Percentiles rank a stretch among this genome's conserved stretches.
Evolutionary conservation across 371 early-diverging fungal species (phyloP).

Genomic region (Apophysomyces variabilis): DNA sequence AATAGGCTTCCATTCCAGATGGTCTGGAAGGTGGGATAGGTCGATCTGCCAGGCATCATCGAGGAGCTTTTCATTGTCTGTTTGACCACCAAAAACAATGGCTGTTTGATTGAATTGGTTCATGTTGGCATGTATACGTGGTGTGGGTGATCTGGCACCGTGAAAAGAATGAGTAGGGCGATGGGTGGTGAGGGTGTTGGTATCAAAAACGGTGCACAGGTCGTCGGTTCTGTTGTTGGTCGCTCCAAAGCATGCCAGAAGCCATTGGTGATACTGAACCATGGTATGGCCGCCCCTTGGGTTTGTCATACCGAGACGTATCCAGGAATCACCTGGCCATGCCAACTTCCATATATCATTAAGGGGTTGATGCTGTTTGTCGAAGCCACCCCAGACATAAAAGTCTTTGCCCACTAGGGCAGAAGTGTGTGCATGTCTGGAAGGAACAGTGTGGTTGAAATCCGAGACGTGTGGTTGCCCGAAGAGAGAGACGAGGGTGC

Average conservation of each 20-base stretch:
- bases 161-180: not conserved
- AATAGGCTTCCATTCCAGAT: not conserved
- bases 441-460: not conserved
- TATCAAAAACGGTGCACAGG: not conserved
- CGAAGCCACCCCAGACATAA: constrained; percentile 16
- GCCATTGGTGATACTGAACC: constrained; percentile 20
- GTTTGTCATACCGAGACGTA: constrained; percentile 6
- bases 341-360: constrained; percentile 10
- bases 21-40: constrained; percentile 3
- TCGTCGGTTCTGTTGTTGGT: constrained; percentile 15
- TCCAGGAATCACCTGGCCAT: constrained; percentile 13
- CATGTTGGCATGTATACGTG: constrained; percentile 26
- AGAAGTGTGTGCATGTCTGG: constrained; percentile 22
- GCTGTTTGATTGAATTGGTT: constrained; percentile 10
- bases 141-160: not conserved
- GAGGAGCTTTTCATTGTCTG: not conserved
- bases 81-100: constrained; percentile 26
- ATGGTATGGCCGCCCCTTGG: constrained; percentile 22
- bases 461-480: not conserved
- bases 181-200: not conserved
- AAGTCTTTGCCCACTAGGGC: not conserved
- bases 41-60: constrained; percentile 30
- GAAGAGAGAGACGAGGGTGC: not conserved
- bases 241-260: constrained; percentile 34
- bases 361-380: not conserved